Evolutionary conservation across 805 yeast genomes (phyloP).

Genomic region (Starmerella kuoi): DNA sequence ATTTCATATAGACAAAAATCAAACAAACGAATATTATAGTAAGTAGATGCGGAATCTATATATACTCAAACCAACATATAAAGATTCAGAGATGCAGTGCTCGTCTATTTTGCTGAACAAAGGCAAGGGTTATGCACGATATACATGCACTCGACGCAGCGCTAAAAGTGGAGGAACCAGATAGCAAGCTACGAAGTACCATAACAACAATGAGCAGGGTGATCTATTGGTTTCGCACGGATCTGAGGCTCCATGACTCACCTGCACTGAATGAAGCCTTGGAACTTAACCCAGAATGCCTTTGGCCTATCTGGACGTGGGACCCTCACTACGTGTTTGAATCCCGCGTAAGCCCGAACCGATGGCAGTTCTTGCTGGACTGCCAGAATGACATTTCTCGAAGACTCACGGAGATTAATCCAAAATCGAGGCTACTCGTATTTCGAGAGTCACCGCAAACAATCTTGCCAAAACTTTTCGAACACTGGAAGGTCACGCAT

Average conservation of each 20-base stretch:
- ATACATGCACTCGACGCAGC: no score
- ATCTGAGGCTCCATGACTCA: slow-evolving; percentile 2
- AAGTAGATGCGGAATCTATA: no score
- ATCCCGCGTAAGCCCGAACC: slow-evolving; percentile 1
- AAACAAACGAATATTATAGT: no score
- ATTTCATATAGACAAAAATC: no score
- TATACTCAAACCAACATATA: no score
- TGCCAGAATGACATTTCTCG: slow-evolving; percentile 2
- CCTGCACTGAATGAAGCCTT: slow-evolving; percentile 1
- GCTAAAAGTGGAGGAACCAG: no score
- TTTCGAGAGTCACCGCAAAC: neutral
- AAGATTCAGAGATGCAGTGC: no score
- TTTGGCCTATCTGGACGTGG: slow-evolving; percentile 5
- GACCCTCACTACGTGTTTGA: slow-evolving; percentile 1
- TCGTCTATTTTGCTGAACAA: no score
- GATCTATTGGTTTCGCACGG: slow-evolving; percentile 1
- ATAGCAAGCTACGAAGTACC: no score
- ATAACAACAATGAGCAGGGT: slow-evolving; percentile 3
- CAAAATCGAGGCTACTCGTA: slow-evolving; percentile 1
- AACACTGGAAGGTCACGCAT: slow-evolving; percentile 1
- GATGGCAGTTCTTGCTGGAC: slow-evolving; percentile 3
- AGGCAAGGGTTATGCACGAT: no score
- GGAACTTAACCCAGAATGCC: slow-evolving; percentile 1
- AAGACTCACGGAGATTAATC: neutral
- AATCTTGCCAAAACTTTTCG: slow-evolving; percentile 1